Base-by-base conservation (phyloP, 768 basidiomycete genomes). In the Auriculariales sp. region DNA sequence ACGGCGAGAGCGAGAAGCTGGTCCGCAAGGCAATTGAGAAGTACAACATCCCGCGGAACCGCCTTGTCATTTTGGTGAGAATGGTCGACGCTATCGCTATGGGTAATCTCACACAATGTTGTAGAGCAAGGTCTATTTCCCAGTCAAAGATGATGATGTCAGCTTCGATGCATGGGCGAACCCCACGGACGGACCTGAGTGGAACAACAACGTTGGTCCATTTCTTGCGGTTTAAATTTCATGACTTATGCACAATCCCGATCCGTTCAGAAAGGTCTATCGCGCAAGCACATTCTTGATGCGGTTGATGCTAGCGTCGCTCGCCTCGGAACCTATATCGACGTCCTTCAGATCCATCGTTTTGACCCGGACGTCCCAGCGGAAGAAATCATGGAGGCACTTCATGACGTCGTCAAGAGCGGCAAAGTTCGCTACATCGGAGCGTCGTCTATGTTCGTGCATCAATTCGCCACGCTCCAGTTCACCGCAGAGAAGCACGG, bases 371-470 rank as follows among this genome's bases (percentile, higher is more conserved):
- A 55, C 0, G 64, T 67, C 0, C 61, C 73, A 4, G 50, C 62
- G 0, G 67, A 67, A 42, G 72, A 74, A 57, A 74, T 67, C 1
- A 74, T 74, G 73, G 66, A 68, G 36, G 73, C 72, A 0, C 60
- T 75, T 3, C 69, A 74, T 48, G 74, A 74, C 52, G 67, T 75
- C 25, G 68, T 75, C 0, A 57, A 70, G 53, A 62, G 58, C n/a
- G 71, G 73, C 15, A 71, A 72, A 54, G 74, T 73, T 22, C 62
- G 73, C 30, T 78, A 76, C 53, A 67, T 75, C 30, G 73, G 73
- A 7, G 70, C 68, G 3, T 69, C 67, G 51, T 70, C 69, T 35
- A 71, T 73, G 70, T 60, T 64, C 4, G 59, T 68, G 11, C 72
- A 70, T 69, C 65, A 72, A 33, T 69, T 73, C 33, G 17, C 54